A percentile compares a stretch with the other conserved stretches of the same genome.
phyloP scores from a whole-genome alignment of 495 filamentous ascomycete genomes.

The Penicillium waksmanii region DNA sequence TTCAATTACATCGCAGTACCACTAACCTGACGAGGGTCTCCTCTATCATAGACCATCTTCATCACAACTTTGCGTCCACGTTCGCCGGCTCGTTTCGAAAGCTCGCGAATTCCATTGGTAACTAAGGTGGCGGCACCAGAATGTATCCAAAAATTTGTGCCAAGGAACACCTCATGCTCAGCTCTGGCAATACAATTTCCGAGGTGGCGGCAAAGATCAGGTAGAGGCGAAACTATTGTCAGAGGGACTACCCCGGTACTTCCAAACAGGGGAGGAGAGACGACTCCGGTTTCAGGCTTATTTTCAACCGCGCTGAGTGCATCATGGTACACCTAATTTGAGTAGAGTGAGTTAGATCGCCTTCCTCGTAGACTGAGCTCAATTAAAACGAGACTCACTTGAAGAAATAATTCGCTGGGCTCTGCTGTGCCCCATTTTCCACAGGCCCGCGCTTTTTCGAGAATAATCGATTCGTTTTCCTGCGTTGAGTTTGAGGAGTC shows the following conservation, averaged over 20 bases:
- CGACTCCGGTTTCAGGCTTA: conserved; percentile 57
- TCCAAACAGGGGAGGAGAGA: conserved; percentile 73
- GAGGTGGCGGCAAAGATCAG: conserved; percentile 73
- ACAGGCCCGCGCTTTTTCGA: conserved; percentile 58
- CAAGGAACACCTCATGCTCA: conserved; percentile 70
- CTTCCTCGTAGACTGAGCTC: not conserved
- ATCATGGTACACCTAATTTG: conserved; percentile 64
- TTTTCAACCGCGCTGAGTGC: conserved; percentile 62
- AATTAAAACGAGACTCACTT: conserved; percentile 36
- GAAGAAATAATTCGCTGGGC: conserved; percentile 70
- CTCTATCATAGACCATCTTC: conserved; percentile 77
- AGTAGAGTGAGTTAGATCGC: not conserved
- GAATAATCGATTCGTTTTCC: conserved; percentile 39
- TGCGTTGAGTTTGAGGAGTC: conserved; percentile 6
- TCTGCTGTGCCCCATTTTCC: conserved; percentile 67
- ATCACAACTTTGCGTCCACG: conserved; percentile 62
- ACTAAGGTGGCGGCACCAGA: conserved; percentile 68
- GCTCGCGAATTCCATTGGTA: conserved; percentile 68
- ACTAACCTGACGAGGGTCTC: conserved; percentile 60
- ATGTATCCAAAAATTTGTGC: conserved; percentile 75
- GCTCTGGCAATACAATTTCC: conserved; percentile 75
- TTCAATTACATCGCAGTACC: not conserved
- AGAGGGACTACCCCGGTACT: conserved; percentile 67
- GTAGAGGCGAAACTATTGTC: conserved; percentile 68
- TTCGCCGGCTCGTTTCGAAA: conserved; percentile 65